Conservation (phyloP, 345 rosid genomes). For the Limnanthes douglasii region DNA sequence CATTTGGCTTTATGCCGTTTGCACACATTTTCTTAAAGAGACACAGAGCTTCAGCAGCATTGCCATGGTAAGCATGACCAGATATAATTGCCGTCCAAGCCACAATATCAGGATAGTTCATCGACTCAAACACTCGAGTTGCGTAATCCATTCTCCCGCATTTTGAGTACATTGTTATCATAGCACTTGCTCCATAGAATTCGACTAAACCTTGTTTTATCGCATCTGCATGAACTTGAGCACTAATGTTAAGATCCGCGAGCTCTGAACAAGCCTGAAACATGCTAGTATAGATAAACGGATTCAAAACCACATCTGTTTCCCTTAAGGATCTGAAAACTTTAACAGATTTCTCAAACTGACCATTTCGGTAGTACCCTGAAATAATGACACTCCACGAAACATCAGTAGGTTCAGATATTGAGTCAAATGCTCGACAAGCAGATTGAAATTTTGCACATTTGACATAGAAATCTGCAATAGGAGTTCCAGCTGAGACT, state of each 20-base stretch:
- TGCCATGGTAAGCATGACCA: conserved; percentile 59
- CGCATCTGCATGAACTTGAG: conserved; percentile 74
- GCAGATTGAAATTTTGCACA: conserved; percentile 42
- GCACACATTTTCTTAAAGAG: conserved; percentile 40
- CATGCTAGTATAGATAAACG: conserved; percentile 49
- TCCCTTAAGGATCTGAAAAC: conserved; percentile 36
- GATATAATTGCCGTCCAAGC: conserved; percentile 70
- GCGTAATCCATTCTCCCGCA: conserved; percentile 58
- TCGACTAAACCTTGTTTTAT: conserved; percentile 43
- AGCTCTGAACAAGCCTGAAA: conserved; percentile 61
- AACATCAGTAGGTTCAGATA: conserved; percentile 50
- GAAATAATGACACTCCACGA: conserved; percentile 57
- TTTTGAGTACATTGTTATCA: conserved; percentile 55
- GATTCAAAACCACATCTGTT: conserved; percentile 23
- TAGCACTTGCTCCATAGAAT: conserved; percentile 50
- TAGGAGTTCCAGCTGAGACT: conserved; percentile 67
- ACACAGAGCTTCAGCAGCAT: conserved; percentile 43
- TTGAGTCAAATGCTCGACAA: conserved; percentile 28
- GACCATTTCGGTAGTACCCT: conserved; percentile 47
- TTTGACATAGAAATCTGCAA: conserved; percentile 52
- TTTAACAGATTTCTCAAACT: conserved; percentile 32
- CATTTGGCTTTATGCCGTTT: conserved; percentile 38
- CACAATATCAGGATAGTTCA: conserved; percentile 44
- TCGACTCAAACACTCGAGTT: conserved; percentile 31
- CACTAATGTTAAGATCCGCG: conserved; percentile 40